These are phyloP conservation scores for Aureobasidium sp. DNA, from an alignment of 2,329 filamentous ascomycete species.

Conservation along the genomic window DNA sequence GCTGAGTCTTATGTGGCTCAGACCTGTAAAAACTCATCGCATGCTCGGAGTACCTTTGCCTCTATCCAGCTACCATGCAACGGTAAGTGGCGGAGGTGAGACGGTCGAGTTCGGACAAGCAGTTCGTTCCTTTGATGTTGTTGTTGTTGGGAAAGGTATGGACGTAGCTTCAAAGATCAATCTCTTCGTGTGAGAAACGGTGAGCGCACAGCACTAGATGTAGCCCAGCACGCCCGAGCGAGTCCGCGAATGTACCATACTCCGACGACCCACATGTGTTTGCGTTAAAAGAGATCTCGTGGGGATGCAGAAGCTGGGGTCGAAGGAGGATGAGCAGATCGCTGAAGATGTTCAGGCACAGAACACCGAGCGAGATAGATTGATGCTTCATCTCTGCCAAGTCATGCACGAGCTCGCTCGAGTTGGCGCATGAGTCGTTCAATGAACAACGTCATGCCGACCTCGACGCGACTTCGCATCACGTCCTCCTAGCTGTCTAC, in stretches of 20 bases:
- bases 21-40: neutral
- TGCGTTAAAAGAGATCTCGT: neutral
- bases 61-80: neutral
- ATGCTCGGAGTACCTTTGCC: neutral
- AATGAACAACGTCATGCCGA: neutral
- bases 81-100: neutral
- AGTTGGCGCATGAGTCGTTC: neutral
- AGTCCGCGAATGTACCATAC: too few relatives aligned
- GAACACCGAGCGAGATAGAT: neutral
- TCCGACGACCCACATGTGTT: neutral
- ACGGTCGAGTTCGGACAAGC: neutral
- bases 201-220: neutral
- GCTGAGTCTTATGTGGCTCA: constrained; percentile 9
- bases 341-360: constrained; percentile 6
- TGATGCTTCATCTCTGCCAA: neutral
- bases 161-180: neutral
- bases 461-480: neutral
- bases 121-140: too few relatives aligned
- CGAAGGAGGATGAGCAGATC: neutral
- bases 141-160: neutral
- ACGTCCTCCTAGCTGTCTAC: neutral
- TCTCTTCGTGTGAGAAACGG: neutral
- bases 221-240: neutral
- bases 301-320: neutral
- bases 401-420: neutral